Evolutionary conservation across 495 filamentous ascomycete genomes (phyloP).

Genomic region (Zalerion maritima): DNA sequence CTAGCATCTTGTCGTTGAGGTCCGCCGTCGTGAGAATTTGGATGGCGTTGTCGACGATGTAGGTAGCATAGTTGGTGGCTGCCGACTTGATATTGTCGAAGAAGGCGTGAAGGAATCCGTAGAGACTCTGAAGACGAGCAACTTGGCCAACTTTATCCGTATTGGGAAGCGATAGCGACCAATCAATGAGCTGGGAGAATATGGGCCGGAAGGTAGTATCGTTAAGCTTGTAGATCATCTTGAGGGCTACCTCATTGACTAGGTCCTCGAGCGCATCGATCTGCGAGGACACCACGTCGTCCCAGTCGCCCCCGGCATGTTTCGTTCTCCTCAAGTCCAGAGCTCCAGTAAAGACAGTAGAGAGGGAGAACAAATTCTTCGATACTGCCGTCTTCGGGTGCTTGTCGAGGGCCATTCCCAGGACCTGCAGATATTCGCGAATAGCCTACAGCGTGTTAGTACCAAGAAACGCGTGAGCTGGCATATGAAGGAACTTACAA

Average conservation of each 20-base stretch:
- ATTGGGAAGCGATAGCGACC: slow-evolving; percentile 48
- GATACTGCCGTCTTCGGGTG: slow-evolving; percentile 59
- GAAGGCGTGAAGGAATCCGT: slow-evolving; percentile 62
- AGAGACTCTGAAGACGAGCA: slow-evolving; percentile 51
- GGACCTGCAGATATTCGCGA: slow-evolving; percentile 47
- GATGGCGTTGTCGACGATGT: slow-evolving; percentile 61
- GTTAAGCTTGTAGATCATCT: slow-evolving; percentile 92
- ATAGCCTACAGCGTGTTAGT: slow-evolving; percentile 37
- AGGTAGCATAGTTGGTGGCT: slow-evolving; percentile 77
- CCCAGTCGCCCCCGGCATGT: slow-evolving; percentile 9
- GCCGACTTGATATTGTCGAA: slow-evolving; percentile 82
- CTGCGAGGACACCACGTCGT: slow-evolving; percentile 7
- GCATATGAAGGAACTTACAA: no score
- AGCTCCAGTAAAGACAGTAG: slow-evolving; percentile 51
- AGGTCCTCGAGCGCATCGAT: slow-evolving; percentile 24
- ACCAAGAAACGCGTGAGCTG: background rate
- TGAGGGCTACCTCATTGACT: slow-evolving; percentile 56
- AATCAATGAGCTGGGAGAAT: slow-evolving; percentile 69
- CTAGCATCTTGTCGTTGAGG: slow-evolving; percentile 35
- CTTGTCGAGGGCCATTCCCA: slow-evolving; percentile 55
- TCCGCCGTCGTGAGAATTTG: slow-evolving; percentile 41
- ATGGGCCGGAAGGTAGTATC: slow-evolving; percentile 92
- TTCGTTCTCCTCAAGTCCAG: slow-evolving; percentile 56
- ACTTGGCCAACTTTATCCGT: slow-evolving; percentile 39
- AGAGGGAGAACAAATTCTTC: slow-evolving; percentile 52